These are phyloP conservation scores for Tricholoma bakamatsutake DNA, from an alignment of 768 basidiomycete genomes.

Conservation along the genomic window DNA sequence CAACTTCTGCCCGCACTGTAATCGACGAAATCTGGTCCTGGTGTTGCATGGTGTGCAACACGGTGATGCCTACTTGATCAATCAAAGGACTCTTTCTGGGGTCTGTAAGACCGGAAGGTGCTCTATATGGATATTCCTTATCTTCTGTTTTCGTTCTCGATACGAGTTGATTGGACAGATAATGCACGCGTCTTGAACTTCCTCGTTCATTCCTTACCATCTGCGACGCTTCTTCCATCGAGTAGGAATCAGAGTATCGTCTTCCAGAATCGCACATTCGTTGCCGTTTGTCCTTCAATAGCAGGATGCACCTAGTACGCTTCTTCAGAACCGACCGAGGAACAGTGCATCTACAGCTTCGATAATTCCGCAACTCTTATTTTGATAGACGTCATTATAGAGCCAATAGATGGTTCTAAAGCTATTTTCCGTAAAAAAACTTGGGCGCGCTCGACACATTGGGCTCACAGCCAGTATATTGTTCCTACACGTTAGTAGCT, in stretches of 20 bases:
- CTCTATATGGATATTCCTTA: not conserved
- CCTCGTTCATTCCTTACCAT: conserved; percentile 60
- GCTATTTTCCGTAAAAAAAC: conserved; percentile 4
- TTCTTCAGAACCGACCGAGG: not conserved
- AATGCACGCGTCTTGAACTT: conserved; percentile 75
- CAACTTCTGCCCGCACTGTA: conserved; percentile 26
- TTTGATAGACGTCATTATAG: conserved; percentile 67
- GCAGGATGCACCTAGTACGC: conserved; percentile 75
- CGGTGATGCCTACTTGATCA: conserved; percentile 78
- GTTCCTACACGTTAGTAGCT: not conserved
- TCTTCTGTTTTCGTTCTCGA: not conserved
- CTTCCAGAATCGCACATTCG: conserved; percentile 45
- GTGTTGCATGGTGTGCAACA: conserved; percentile 76
- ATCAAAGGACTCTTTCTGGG: conserved; percentile 46
- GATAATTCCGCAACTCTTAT: conserved; percentile 59
- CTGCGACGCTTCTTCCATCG: conserved; percentile 41
- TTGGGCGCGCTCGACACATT: no score
- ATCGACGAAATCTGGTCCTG: conserved; percentile 76
- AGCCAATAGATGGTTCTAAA: conserved; percentile 10
- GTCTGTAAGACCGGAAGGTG: conserved; percentile 42
- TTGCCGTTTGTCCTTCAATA: conserved; percentile 79
- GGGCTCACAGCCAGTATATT: conserved; percentile 44
- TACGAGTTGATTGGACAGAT: conserved; percentile 71
- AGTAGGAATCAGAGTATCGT: conserved; percentile 41
- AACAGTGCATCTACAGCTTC: conserved; percentile 60